Evolutionary conservation across 1,139 yeast genomes (phyloP).

Genomic region (Candida pseudocylindracea): DNA sequence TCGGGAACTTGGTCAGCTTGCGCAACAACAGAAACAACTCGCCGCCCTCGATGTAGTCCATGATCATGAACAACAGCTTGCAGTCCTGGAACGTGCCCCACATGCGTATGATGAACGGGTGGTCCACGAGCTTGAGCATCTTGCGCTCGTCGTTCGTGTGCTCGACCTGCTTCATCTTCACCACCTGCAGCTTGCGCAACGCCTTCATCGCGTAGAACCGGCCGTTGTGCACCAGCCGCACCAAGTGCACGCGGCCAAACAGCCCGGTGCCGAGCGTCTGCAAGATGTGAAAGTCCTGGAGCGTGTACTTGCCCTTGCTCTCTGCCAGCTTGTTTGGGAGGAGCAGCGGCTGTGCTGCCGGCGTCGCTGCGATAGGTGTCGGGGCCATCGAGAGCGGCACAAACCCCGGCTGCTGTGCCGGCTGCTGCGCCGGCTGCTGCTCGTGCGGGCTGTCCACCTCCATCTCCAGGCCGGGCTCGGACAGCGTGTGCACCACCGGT

Average conservation of each 20-base stretch:
- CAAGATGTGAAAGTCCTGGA: conserved; percentile 27
- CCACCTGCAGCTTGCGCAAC: conserved; percentile 32
- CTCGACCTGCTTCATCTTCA: conserved; percentile 39
- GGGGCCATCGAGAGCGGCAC: too few species aligned
- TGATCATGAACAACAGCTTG: conserved; percentile 31
- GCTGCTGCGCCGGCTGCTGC: too few species aligned
- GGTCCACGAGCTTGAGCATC: conserved; percentile 31
- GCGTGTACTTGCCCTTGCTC: conserved; percentile 31
- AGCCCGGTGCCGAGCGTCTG: conserved; percentile 41
- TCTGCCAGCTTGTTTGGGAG: conserved; percentile 3
- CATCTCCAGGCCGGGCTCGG: too few species aligned
- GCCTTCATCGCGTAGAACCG: conserved; percentile 39
- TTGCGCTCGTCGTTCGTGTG: conserved; percentile 42
- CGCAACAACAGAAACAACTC: conserved; percentile 32
- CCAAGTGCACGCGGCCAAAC: conserved; percentile 40
- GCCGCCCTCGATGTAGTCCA: conserved; percentile 47
- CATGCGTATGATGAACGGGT: conserved; percentile 37
- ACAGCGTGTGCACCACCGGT: too few species aligned
- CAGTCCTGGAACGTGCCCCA: conserved; percentile 46
- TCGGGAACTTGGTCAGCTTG: conserved; percentile 37
- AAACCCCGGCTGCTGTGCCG: too few species aligned
- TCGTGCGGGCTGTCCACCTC: too few species aligned
- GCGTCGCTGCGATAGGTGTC: too few species aligned
- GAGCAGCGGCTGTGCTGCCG: not conserved
- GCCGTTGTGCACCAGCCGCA: conserved; percentile 34